phyloP scores from a whole-genome alignment of 352 stramenopile species.

The Phytophthora fragariaefolia region DNA sequence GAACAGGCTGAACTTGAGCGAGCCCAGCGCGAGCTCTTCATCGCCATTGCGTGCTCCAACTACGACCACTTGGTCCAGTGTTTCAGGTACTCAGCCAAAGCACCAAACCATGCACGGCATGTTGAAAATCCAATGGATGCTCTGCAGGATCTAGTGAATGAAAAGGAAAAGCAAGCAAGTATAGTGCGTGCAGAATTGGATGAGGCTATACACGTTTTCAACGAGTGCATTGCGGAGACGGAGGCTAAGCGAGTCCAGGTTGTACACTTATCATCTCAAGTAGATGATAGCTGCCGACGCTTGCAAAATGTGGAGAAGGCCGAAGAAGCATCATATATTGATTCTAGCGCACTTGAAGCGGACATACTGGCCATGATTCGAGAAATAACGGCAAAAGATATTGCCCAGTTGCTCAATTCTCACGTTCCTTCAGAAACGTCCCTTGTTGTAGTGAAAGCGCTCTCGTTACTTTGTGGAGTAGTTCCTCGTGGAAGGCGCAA shows the following conservation, averaged over 20 bases:
- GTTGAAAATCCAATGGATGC: slow-evolving; percentile 23
- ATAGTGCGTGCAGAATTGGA: slow-evolving; percentile 35
- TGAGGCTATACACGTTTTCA: slow-evolving; percentile 58
- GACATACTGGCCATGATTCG: slow-evolving; percentile 70
- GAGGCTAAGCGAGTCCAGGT: slow-evolving; percentile 65
- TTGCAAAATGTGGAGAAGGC: slow-evolving; percentile 55
- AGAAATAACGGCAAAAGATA: slow-evolving; percentile 76
- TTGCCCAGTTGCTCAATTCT: slow-evolving; percentile 67
- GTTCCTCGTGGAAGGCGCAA: slow-evolving; percentile 59
- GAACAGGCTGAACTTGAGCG: slow-evolving; percentile 53
- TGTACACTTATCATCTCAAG: slow-evolving; percentile 50
- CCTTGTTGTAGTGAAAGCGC: slow-evolving; percentile 74
- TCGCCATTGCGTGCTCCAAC: slow-evolving; percentile 74
- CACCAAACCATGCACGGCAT: not conserved
- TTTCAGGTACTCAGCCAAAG: slow-evolving; percentile 49
- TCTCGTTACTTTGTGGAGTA: slow-evolving; percentile 73
- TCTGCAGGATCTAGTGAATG: slow-evolving; percentile 30
- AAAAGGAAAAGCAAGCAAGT: slow-evolving; percentile 30
- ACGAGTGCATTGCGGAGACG: slow-evolving; percentile 77
- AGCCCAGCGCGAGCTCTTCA: slow-evolving; percentile 64
- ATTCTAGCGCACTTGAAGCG: slow-evolving; percentile 62
- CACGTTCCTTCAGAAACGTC: slow-evolving; percentile 56
- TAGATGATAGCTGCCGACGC: slow-evolving; percentile 63
- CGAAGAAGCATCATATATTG: slow-evolving; percentile 55
- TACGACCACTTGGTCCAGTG: slow-evolving; percentile 60